Base-by-base conservation (phyloP, 768 basidiomycete species). In the Hygrophorus russula region DNA sequence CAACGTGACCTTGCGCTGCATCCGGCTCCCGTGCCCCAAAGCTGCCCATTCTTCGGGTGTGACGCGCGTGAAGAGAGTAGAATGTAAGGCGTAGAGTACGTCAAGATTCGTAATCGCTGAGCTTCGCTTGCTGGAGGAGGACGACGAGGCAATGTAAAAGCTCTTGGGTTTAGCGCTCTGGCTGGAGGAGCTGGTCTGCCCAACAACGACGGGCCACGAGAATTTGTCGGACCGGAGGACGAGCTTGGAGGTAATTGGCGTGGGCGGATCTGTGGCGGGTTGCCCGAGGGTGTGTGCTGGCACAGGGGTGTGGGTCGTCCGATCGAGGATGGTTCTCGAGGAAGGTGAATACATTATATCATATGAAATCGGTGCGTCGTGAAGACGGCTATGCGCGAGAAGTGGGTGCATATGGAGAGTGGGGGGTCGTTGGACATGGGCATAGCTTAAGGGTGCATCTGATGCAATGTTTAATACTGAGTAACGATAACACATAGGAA, bases 41-140 rank as follows among this genome's bases (percentile, higher is more conserved):
- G 66, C 58, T 38, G 72, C 71, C 81, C 82, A 84, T 51, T 84
- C 81, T 42, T 73, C 69, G 3, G 71, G 69, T 9, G 78, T 78
- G 5, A 81, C 69, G n/a, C 73, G 69, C 12, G 61, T 58, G 36
- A 69, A 57, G 34, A 83, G 70, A 3, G 76, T 72, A 12, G 64
- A 63, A 49, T 84, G 73, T 32, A 83, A 52, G 2, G 79, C 72
- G 45, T 71, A 69, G 9, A 83, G 65, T 14, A 84, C 66, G 49
- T 83, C 81, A 28, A 78, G 59, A 54, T 78, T 81, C n/a, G 76
- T 77, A 36, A 81, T 57, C 39, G 39, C 43, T 40, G 51, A 38
- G 36, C 46, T 48, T 33, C 47, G 49, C 29, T 48, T 53, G 13
- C 32, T 38, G n/a, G 48, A 42, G 10, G 24, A 30, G 2, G 57